Evolutionary conservation across 805 yeast species (phyloP), one percentile per base, ranked within the genome.

Genomic region (Starmera caribaea): DNA sequence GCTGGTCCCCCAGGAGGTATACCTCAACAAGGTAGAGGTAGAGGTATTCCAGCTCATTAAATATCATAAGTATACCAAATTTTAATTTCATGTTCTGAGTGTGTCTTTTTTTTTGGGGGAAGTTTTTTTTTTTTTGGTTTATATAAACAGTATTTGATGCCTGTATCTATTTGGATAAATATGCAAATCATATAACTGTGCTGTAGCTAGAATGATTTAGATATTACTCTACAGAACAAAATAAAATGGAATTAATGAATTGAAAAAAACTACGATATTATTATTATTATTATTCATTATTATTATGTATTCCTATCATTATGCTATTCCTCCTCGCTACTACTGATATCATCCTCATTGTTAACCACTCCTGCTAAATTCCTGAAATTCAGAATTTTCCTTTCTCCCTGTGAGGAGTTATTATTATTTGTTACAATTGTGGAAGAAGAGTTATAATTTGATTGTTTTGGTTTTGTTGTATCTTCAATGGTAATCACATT

Each of bases 1-100:
- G 69, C 69, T 38, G 65, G 59, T 66, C 65, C 67, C 44, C 71
- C 72, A 16, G 69, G 70, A 37, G 65, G 59, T 66, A 65, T 66
- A 44, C 71, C 70, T 31, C 73, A 71, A 39, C 68, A 56, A 40
- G 78, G 80, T 33, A 74, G 89, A 59, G 89, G 87, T 40, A 74
- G 81, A 65, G 88, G 88, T 50, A 76, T 84, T 53, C 79, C 78
- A 39, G 65, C 51, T 51, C 47, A 39, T 41, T 16, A 13, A 30
- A 35, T 21, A 8, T 6, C 5, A 12, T 8, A 4, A 16, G n/a
- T 47, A 43, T 45, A 44, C 44, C 45, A 7, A 29, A 26, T 5
- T 35, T 21, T 28, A 15, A 13, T 46, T 16, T 39, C 34, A 35
- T 33, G 38, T 36, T 33, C 30, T 34, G 32, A 33, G 32, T 39